These are phyloP conservation scores for Adansonia grandidieri DNA, from an alignment of 441 rosid genomes.

Conservation along the genomic window DNA sequence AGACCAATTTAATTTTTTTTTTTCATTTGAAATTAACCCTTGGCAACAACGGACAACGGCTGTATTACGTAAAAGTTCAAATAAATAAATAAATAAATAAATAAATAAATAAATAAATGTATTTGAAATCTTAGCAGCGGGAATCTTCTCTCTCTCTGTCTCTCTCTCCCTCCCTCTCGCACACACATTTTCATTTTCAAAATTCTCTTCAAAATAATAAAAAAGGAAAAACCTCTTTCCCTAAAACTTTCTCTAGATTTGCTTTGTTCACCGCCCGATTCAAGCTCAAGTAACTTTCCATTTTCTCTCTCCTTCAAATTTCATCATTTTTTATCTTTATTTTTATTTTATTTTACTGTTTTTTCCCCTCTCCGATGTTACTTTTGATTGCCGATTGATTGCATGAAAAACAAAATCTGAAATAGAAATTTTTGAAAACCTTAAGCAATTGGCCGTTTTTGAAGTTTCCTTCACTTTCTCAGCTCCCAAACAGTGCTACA, in stretches of 20 bases:
- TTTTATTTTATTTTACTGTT: not conserved
- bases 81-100: not conserved
- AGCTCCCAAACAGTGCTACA: slow-evolving; percentile 4
- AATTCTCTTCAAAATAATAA: not conserved
- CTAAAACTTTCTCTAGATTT: slow-evolving; percentile 12
- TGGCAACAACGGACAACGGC: no score
- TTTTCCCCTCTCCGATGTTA: not conserved
- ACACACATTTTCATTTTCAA: not conserved
- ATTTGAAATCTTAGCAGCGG: not conserved
- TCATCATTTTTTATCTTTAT: not conserved
- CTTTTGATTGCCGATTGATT: not conserved
- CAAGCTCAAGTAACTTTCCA: slow-evolving; percentile 11
- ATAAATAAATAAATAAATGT: not conserved
- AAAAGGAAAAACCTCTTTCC: not conserved
- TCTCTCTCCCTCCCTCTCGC: no score
- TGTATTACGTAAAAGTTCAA: not conserved
- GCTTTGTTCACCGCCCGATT: not conserved
- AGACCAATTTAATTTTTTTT: no score
- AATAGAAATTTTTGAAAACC: not conserved
- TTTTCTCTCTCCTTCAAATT: not conserved
- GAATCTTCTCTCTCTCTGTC: no score
- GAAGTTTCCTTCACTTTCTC: not conserved
- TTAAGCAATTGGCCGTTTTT: not conserved
- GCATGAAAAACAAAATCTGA: not conserved
- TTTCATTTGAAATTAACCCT: no score